Evolutionary conservation across 2,329 filamentous ascomycete species (phyloP), one percentile per base, ranked within the genome.

Genomic region (Penicillium sp.): DNA sequence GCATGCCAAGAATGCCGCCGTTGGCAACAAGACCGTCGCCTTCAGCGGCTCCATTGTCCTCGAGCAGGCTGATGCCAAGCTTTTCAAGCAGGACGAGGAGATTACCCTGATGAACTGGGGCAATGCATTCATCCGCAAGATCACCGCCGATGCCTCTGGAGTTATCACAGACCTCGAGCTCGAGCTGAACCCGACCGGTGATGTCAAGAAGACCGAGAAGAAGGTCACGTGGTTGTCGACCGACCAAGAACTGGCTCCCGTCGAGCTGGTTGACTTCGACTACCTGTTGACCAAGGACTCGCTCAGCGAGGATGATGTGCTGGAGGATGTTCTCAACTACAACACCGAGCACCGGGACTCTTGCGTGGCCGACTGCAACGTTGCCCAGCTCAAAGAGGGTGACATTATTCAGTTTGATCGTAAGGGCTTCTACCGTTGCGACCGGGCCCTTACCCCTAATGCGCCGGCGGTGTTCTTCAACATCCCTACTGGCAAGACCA

Each of bases 91-190:
- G 50, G 84, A 85, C 63, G 91, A 97, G 74, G 90, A 96, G 69
- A 87, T 97, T 61, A 96, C 91, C 0, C 77, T 96, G 34, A 96
- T 96, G 91, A 86, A 86, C 68, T 97, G 91, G 91, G 93, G 91
- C 65, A 81, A 74, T 69, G 76, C 53, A 59, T 62, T 69, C 73
- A 62, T 81, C 70, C 59, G 68, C 40, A 70, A 70, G 61, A 72
- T 74, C 54, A 75, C 79, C 39, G 73, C 74, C 27, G 68, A 73
- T 47, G 54, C 58, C 22, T 69, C 70, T 14, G 75, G 75, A 42
- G 74, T 80, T 39, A 82, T 95, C 60, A 85, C 82, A 10, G 75
- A 73, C 28, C 77, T 95, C 31, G 85, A 86, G 47, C 76, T 93
- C 44, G 88, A 95, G 71, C 81, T 96, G n/a, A 86, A 97, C 69